phyloP scores from a whole-genome alignment of 345 rosid species.

The Heritiera littoralis region DNA sequence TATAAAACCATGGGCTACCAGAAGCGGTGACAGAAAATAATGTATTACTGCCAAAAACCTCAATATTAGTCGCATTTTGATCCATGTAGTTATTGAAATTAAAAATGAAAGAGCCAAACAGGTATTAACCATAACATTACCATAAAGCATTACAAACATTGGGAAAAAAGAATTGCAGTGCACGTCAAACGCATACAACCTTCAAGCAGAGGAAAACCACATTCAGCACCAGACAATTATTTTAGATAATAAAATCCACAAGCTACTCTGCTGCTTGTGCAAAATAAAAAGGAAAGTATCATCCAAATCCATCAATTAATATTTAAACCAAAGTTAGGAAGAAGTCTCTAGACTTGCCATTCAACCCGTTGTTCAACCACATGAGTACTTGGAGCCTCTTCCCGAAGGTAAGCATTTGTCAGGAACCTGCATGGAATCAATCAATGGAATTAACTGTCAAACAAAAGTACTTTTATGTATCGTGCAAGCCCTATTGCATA shows the following conservation, averaged over 20 bases:
- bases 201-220: constrained; percentile 35
- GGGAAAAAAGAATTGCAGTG: constrained; percentile 99
- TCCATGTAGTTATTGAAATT: constrained; percentile 3
- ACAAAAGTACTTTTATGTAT: background rate
- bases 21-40: constrained; percentile 84
- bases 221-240: constrained; percentile 27
- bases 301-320: constrained; percentile 10
- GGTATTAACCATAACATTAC: constrained; percentile 42
- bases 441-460: constrained; percentile 14
- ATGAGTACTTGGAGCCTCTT: constrained; percentile 95
- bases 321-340: background rate
- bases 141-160: constrained; percentile 88
- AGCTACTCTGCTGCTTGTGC: background rate
- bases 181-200: constrained; percentile 98
- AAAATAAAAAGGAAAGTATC: background rate
- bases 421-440: constrained; percentile 62
- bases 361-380: constrained; percentile 98
- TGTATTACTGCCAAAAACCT: constrained; percentile 74
- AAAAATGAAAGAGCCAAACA: background rate
- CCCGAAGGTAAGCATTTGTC: constrained; percentile 93
- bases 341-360: constrained; percentile 65
- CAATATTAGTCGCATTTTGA: constrained; percentile 15
- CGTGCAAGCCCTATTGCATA: background rate
- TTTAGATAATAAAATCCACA: background rate
- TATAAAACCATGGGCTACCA: constrained; percentile 89